Conservation (phyloP, 2,329 filamentous ascomycete genomes). For the Acarospora socialis region DNA sequence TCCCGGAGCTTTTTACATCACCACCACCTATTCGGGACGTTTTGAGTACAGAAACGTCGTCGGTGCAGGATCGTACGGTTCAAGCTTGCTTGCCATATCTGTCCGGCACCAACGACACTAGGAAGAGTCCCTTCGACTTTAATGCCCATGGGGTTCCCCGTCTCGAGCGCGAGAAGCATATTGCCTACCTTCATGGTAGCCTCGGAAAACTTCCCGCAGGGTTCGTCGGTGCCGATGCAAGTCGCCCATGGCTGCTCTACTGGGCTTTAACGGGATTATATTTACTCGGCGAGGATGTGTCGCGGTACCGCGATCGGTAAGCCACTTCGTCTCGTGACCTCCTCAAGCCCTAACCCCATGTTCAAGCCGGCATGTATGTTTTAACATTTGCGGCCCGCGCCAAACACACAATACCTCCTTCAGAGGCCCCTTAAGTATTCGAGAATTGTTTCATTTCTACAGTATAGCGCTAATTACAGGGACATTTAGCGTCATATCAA, state of each 20-base stretch:
- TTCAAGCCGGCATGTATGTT: neutral
- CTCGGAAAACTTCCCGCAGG: conserved; percentile 48
- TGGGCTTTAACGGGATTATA: conserved; percentile 70
- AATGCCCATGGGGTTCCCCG: conserved; percentile 62
- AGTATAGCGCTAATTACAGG: no score
- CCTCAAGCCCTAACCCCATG: no score
- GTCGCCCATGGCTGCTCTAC: conserved; percentile 86
- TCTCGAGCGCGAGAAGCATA: conserved; percentile 49
- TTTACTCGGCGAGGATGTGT: conserved; percentile 49
- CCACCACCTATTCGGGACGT: conserved; percentile 50
- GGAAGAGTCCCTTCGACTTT: conserved; percentile 34
- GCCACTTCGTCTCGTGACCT: neutral
- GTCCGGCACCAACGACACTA: conserved; percentile 32
- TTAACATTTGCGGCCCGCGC: no score
- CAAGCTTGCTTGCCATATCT: conserved; percentile 56
- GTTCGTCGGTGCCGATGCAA: conserved; percentile 68
- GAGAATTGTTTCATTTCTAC: no score
- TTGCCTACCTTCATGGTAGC: conserved; percentile 15
- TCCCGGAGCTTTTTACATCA: conserved; percentile 44
- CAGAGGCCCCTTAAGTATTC: no score
- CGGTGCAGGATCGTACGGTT: conserved; percentile 53
- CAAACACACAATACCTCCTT: no score
- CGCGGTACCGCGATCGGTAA: conserved; percentile 7
- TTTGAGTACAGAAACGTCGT: conserved; percentile 53
- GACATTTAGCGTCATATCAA: conserved; percentile 49